Evolutionary conservation across 2,329 filamentous ascomycete species (phyloP).

Genomic region (Tetracladium maxilliforme): DNA sequence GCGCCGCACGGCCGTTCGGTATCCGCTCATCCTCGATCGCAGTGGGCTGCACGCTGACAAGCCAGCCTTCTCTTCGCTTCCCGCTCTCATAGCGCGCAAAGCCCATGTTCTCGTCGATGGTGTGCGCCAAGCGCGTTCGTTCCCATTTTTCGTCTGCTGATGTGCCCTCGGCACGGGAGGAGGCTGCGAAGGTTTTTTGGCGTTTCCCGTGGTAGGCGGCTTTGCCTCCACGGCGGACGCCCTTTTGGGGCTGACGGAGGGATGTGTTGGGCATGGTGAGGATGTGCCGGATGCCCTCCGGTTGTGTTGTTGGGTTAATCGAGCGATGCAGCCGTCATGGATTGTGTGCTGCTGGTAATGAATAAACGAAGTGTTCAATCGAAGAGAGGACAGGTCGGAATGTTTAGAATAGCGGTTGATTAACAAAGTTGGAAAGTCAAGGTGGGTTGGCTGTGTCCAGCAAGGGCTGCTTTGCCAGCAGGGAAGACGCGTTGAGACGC

Average conservation of each 20-base stretch:
- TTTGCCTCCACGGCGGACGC: slow-evolving; percentile 53
- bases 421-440: too few relatives aligned
- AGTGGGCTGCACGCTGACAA: slow-evolving; percentile 89
- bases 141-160: slow-evolving; percentile 90
- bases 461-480: too few relatives aligned
- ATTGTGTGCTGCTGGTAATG: too few relatives aligned
- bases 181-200: slow-evolving; percentile 67
- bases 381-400: too few relatives aligned
- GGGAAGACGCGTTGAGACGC: too few relatives aligned
- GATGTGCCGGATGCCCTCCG: slow-evolving; percentile 2
- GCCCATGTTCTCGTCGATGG: slow-evolving; percentile 89
- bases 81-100: slow-evolving; percentile 86
- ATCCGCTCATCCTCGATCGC: slow-evolving; percentile 71
- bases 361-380: too few relatives aligned
- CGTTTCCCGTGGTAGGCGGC: slow-evolving; percentile 55
- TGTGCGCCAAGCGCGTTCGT: slow-evolving; percentile 65
- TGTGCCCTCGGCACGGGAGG: slow-evolving; percentile 67
- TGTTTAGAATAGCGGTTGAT: too few relatives aligned
- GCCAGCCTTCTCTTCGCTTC: slow-evolving; percentile 71
- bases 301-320: neutral
- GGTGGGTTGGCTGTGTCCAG: too few relatives aligned
- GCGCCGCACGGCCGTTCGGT: slow-evolving; percentile 62
- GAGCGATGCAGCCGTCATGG: neutral
- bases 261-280: slow-evolving; percentile 43
- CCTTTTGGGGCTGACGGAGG: slow-evolving; percentile 48